Base-by-base conservation (phyloP, 2,329 filamentous ascomycete species). In the Pseudogymnoascus sp. region DNA sequence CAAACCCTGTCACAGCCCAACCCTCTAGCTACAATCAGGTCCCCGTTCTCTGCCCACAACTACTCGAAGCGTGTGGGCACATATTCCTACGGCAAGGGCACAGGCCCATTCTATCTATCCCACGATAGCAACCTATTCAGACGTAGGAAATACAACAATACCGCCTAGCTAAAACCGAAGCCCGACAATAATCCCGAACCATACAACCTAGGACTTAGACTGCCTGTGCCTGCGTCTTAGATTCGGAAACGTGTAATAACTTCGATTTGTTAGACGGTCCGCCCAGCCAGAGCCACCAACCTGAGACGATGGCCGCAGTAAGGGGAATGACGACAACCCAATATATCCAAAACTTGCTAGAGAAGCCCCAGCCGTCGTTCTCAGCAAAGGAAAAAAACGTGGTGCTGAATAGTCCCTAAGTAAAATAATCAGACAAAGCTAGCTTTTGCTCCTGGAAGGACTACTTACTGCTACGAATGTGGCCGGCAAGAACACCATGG, bases 391-490 rank as follows among this genome's bases (percentile, higher is more conserved):
- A 60, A 25, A 60, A 60, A 36, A 60, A 60, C 10, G 51, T 60
- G 25, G 51, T 60, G 23, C 51, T 60, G 31, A 60, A 60, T 31
- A 31, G 16, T 34, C 25, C 51, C 51, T 60, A 2, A 13, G 16
- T 45, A 10, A 3, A 3, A 4, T 57, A 5, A 60, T 60, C 51
- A 60, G 51, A 31, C 25, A 36, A 31, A 16, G 25, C 51, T 8
- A 45, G 48, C n/a, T 25, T 5, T 25, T 25, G 23, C 23, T 25
- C 23, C 14, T 60, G 0, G 25, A 2, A 60, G 23, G 14, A 16
- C 6, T 14, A 67, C 69, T 64, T 43, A 69, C 68, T 11, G 67
- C 66, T 2, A 69, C 28, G 34, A 65, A 69, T 2, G 65, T 70
- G 5, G 63, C 67, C 10, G 68, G 68, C 8, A 70, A 43, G 54